A percentile compares a stretch with the other conserved stretches of the same genome.
Evolutionary conservation across 306 rosid genomes (phyloP).

Genomic region (Cucurbita moschata): DNA sequence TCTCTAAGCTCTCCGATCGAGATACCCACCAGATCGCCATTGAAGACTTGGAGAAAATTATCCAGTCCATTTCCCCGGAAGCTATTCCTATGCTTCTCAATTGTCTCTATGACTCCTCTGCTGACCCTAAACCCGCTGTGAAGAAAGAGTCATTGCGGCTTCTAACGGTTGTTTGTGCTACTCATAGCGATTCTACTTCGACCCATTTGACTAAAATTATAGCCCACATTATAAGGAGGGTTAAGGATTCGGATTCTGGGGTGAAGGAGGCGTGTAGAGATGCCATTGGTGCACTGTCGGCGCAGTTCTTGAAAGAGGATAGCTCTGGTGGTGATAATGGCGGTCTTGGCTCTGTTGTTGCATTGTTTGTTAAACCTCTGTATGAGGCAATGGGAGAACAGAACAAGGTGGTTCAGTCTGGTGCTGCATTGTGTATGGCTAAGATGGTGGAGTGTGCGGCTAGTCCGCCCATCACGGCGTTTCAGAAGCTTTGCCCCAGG

Average conservation of each 20-base stretch:
- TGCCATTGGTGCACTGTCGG: constrained; percentile 47
- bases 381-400: constrained; percentile 95
- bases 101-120: constrained; percentile 65
- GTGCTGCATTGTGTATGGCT: constrained; percentile 82
- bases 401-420: constrained; percentile 70
- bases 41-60: constrained; percentile 66
- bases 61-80: constrained; percentile 44
- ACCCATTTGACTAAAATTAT: constrained; percentile 68
- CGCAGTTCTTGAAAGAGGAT: constrained; percentile 34
- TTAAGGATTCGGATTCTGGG: constrained; percentile 67
- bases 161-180: constrained; percentile 41
- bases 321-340: constrained; percentile 16
- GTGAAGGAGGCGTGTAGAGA: constrained; percentile 77
- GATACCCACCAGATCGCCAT: constrained; percentile 94
- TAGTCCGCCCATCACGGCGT: constrained; percentile 37
- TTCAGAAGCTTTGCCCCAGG: constrained; percentile 90
- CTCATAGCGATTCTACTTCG: constrained; percentile 44
- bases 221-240: constrained; percentile 44
- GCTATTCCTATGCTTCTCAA: constrained; percentile 73
- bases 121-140: constrained; percentile 77
- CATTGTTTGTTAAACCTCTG: constrained; percentile 73
- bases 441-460: constrained; percentile 65
- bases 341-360: constrained; percentile 46
- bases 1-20: constrained; percentile 80
- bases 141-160: constrained; percentile 68